Evolutionary conservation across 2,329 filamentous ascomycete genomes (phyloP), one percentile per base, ranked within the genome.

Genomic region (Epichloe brachyelytri): DNA sequence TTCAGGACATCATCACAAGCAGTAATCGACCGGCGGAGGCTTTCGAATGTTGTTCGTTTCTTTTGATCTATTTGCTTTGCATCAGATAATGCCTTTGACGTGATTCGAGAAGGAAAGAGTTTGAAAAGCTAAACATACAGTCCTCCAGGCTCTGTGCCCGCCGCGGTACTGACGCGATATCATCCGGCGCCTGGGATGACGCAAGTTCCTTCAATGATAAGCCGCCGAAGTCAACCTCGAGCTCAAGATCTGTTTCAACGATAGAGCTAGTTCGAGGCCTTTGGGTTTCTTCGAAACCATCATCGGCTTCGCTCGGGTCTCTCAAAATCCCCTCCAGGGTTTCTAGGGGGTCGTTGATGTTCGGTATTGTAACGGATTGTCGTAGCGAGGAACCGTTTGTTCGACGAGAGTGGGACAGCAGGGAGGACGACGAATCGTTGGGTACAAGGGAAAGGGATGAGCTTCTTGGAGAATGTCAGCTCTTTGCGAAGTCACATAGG

Each of bases 1-100:
- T 83, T 86, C 44, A 97, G 77, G 48, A 97, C 88, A 63, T 95
- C 86, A 67, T 98, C 93, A 70, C 91, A 98, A 48, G 88, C 86
- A 63, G 76, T 69, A 60, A 98, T 97, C 4, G 90, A 94, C 60
- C 79, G 81, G 68, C 97, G 93, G 41, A 98, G 75, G 51, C 94
- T 88, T 66, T 96, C 85, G 60, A 95, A 95, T 61, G 85, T 90
- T 61, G 84, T 75, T 65, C 85, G 87, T 57, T 95, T 88, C 57
- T 78, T 78, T 65, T 93, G 85, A 65, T 89, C 88, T 83, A 56
- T n/a, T 22, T 19, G 12, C 2, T 12, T 15, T 51, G 48, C 37
- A 22, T 30, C 34, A 51, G 43, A 17, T 12, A 36, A 45, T 15
- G 20, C 15, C 22, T n/a, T 38, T 14, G 15, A 17, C 14, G 26